Evolutionary conservation across 192 early-diverging fungal genomes (phyloP).

Genomic region (Entomortierella lignicola): DNA sequence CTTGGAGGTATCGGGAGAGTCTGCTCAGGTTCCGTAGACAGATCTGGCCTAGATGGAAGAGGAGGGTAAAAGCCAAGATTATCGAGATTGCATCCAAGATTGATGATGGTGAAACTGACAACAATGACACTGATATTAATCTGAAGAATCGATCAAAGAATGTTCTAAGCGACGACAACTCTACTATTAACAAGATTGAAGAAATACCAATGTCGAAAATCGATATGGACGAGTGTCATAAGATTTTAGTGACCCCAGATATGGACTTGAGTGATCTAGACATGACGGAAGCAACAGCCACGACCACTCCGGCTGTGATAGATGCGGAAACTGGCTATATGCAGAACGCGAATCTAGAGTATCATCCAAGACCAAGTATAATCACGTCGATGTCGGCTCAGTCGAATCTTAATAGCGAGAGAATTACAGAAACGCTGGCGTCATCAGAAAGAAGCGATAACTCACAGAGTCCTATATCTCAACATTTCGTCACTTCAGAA

Average conservation of each 20-base stretch:
- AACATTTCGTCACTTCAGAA: background rate
- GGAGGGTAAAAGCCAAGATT: background rate
- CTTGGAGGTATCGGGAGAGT: background rate
- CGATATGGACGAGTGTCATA: background rate
- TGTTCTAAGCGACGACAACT: background rate
- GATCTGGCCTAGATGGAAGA: background rate
- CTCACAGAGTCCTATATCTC: too few relatives aligned
- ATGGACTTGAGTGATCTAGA: conserved; percentile 6
- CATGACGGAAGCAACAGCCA: background rate
- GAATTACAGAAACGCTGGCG: too few relatives aligned
- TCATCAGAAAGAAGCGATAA: too few relatives aligned
- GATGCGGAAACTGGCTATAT: background rate
- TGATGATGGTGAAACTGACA: background rate
- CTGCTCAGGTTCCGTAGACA: background rate
- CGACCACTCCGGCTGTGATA: background rate
- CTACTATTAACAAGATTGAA: background rate
- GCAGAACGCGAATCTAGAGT: background rate
- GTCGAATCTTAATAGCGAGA: too few relatives aligned
- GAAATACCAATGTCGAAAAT: background rate
- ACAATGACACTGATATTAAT: background rate
- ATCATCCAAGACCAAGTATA: background rate
- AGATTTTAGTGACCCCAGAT: conserved; percentile 1
- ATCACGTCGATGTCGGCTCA: background rate
- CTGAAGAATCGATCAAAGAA: background rate
- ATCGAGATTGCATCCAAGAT: background rate